Conservation (phyloP, 2,329 filamentous ascomycete species). For the Penicillium sp. region DNA sequence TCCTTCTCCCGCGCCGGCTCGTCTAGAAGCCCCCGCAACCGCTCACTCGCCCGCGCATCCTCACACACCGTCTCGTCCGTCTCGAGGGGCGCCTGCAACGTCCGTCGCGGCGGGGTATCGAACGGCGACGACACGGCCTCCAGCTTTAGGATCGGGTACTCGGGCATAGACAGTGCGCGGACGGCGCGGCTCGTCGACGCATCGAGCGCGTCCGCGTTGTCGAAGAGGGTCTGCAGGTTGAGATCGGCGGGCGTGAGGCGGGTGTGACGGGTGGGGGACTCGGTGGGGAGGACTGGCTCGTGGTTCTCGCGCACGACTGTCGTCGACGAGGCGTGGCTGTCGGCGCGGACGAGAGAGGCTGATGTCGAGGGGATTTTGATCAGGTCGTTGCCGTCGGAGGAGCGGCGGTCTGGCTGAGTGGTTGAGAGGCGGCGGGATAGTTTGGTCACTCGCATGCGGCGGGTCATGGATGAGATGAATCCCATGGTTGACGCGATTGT, state of each 20-base stretch:
- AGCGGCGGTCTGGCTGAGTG: slow-evolving; percentile 9
- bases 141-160: slow-evolving; percentile 21
- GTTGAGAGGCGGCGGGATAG: slow-evolving; percentile 18
- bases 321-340: slow-evolving; percentile 16
- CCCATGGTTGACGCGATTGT: slow-evolving; percentile 14
- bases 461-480: slow-evolving; percentile 20
- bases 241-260: slow-evolving; percentile 10
- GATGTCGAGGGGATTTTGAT: slow-evolving; percentile 18
- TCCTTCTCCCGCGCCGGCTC: background rate
- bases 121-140: slow-evolving; percentile 15
- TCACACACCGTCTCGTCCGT: slow-evolving; percentile 1
- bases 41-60: background rate
- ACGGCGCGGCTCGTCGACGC: slow-evolving; percentile 4
- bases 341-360: slow-evolving; percentile 9
- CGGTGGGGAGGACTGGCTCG: slow-evolving; percentile 10
- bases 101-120: slow-evolving; percentile 12
- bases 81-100: slow-evolving; percentile 13
- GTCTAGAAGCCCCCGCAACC: background rate
- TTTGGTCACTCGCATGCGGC: slow-evolving; percentile 16
- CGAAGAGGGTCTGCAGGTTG: slow-evolving; percentile 16
- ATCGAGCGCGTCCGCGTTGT: slow-evolving; percentile 13
- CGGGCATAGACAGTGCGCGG: slow-evolving; percentile 9
- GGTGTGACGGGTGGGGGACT: slow-evolving; percentile 11
- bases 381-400: slow-evolving; percentile 19
- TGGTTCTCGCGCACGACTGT: slow-evolving; percentile 15